Conservation (phyloP, 1,139 yeast species). For the Arxiozyma slooffiae region DNA sequence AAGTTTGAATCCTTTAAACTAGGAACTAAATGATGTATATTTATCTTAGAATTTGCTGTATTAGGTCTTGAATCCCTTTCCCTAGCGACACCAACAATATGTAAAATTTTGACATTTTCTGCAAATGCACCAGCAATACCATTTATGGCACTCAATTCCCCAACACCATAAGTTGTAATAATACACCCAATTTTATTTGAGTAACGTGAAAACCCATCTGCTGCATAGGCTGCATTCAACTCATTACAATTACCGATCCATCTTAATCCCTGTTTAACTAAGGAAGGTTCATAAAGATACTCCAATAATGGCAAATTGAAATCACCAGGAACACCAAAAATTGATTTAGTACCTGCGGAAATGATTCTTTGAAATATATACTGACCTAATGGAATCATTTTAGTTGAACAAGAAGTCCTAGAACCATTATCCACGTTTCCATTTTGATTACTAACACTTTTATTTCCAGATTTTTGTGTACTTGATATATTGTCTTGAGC, state of each 20-base stretch:
- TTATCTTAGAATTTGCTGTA: constrained; percentile 38
- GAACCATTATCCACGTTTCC: too few relatives aligned
- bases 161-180: constrained; percentile 64
- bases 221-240: constrained; percentile 50
- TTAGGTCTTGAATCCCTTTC: constrained; percentile 31
- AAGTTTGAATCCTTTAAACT: constrained; percentile 41
- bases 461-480: neutral
- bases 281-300: constrained; percentile 35
- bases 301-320: constrained; percentile 49
- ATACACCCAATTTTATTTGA: constrained; percentile 49
- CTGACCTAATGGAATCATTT: constrained; percentile 29
- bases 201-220: constrained; percentile 60
- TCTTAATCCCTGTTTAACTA: constrained; percentile 20
- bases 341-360: constrained; percentile 24
- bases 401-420: neutral
- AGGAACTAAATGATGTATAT: constrained; percentile 69
- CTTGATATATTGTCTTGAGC: neutral
- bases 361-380: constrained; percentile 25
- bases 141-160: constrained; percentile 59
- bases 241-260: constrained; percentile 51
- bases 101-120: constrained; percentile 53
- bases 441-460: too few relatives aligned
- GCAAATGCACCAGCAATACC: constrained; percentile 62
- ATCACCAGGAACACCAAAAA: constrained; percentile 48
- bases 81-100: constrained; percentile 57